Evolutionary conservation across 1,284 basidiomycete genomes (phyloP).

Genomic region (Agroathelia rolfsii): DNA sequence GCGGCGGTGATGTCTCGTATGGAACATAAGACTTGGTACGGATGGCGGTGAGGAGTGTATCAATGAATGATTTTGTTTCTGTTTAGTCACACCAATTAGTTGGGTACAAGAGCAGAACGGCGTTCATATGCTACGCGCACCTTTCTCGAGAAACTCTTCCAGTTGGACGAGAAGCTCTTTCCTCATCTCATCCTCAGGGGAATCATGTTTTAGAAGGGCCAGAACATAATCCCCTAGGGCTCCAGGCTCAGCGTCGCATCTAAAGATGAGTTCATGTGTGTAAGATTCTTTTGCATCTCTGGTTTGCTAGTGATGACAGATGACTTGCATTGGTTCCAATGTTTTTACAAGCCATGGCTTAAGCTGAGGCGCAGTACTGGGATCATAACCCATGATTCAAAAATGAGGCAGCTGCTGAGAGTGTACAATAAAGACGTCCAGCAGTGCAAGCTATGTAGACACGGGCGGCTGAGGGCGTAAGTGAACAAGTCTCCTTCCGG

Average conservation of each 20-base stretch:
- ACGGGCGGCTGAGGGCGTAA: no score
- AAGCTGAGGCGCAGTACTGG: conserved; percentile 49
- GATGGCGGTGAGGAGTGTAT: conserved; percentile 75
- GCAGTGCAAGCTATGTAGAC: no score
- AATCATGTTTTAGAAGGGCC: conserved; percentile 88
- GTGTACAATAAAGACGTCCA: no score
- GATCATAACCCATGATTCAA: conserved; percentile 58
- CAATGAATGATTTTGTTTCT: conserved; percentile 76
- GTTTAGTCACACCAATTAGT: conserved; percentile 14
- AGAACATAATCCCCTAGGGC: conserved; percentile 92
- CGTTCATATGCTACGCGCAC: conserved; percentile 31
- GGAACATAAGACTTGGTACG: conserved; percentile 76
- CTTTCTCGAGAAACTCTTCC: conserved; percentile 87
- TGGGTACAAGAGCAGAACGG: conserved; percentile 7
- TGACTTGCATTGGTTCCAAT: conserved; percentile 75
- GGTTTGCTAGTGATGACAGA: conserved; percentile 7
- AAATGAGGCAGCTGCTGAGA: no score
- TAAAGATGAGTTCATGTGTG: conserved; percentile 28
- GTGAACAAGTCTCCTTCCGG: no score
- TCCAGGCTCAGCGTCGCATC: conserved; percentile 93
- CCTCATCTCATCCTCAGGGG: conserved; percentile 73
- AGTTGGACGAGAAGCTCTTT: conserved; percentile 72
- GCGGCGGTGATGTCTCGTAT: conserved; percentile 33
- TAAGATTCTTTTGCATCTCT: no score
- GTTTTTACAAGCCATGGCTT: conserved; percentile 78